Conservation (phyloP, 495 filamentous ascomycete species). For the Hyaloscypha variabilis region DNA sequence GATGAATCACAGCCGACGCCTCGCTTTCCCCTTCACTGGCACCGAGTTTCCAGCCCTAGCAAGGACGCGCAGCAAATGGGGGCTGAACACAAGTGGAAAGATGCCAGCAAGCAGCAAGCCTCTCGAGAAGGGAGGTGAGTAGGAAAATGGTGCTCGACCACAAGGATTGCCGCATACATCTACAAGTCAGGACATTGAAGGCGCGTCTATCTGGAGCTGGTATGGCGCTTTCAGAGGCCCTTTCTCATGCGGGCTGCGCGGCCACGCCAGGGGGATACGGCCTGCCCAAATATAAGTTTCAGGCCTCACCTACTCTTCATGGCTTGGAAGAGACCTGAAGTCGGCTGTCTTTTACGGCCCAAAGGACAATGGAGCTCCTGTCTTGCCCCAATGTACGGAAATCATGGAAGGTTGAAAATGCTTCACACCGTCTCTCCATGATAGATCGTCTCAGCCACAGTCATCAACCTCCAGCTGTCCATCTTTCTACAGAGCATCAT, state of each 20-base stretch:
- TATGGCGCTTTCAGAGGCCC: not conserved
- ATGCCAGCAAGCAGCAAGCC: not conserved
- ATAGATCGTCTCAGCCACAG: too few species aligned
- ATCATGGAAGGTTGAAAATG: too few species aligned
- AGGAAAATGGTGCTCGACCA: not conserved
- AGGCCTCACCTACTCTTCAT: not conserved
- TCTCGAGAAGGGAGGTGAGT: not conserved
- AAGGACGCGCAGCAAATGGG: not conserved
- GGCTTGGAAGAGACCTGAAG: not conserved
- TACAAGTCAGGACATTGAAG: not conserved
- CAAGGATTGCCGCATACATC: not conserved
- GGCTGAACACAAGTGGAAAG: not conserved
- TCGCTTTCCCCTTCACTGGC: not conserved
- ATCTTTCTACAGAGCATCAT: too few species aligned
- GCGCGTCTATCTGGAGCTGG: not conserved
- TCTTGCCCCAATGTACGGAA: too few species aligned
- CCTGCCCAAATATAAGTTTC: constrained; percentile 5
- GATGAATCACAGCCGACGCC: constrained; percentile 8
- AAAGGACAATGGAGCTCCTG: too few species aligned
- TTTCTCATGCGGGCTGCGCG: not conserved
- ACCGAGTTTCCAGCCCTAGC: not conserved
- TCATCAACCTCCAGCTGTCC: too few species aligned
- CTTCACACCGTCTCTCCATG: too few species aligned
- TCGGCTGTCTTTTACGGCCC: not conserved
- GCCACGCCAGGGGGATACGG: not conserved